Conservation (phyloP, 75 land plant genomes). For the Cryptomeria japonica region DNA sequence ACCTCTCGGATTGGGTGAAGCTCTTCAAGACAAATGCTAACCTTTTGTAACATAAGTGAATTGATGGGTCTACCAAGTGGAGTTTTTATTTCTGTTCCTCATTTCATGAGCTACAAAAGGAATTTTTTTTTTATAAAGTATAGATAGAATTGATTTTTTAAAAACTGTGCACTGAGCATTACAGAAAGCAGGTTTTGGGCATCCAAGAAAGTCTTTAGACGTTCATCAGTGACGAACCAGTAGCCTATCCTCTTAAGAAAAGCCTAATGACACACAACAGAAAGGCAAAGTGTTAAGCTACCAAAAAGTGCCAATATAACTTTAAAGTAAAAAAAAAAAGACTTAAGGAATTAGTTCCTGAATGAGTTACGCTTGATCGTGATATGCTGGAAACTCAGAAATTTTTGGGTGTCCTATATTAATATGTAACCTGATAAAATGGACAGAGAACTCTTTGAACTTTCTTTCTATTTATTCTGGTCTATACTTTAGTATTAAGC, state of each 20-base stretch:
- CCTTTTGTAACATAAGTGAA: not conserved
- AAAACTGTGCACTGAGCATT: not conserved
- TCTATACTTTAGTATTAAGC: too few species aligned
- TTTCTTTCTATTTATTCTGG: too few species aligned
- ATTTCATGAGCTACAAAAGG: not conserved
- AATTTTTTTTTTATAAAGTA: not conserved
- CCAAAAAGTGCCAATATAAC: not conserved
- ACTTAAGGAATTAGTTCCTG: not conserved
- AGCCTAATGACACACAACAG: not conserved
- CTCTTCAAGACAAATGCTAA: not conserved
- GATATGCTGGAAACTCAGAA: too few species aligned
- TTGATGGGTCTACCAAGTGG: not conserved
- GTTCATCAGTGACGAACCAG: not conserved
- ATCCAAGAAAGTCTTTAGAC: too few species aligned
- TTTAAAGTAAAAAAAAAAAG: not conserved
- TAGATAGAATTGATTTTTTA: not conserved
- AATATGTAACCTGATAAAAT: too few species aligned
- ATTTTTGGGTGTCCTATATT: too few species aligned
- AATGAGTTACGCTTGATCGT: too few species aligned
- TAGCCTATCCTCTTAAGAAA: not conserved
- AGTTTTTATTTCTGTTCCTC: not conserved
- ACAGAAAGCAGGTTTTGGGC: not conserved
- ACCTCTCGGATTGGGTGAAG: not conserved
- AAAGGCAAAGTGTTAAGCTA: not conserved
- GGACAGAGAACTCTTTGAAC: too few species aligned